phyloP scores from a whole-genome alignment of 495 filamentous ascomycete species.

The Xylaria scruposa region DNA sequence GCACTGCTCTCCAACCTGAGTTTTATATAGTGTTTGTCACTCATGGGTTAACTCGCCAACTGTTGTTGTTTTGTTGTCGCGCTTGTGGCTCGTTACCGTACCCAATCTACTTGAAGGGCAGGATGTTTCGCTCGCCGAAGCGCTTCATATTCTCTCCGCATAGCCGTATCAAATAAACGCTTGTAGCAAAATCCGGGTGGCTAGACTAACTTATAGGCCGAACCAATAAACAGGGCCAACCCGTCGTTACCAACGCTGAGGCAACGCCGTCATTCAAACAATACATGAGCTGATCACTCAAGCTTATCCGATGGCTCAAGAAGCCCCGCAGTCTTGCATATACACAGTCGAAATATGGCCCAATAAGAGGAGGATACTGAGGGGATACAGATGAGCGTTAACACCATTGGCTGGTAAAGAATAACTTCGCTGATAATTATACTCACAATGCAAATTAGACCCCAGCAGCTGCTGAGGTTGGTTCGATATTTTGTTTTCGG shows the following conservation, averaged over 20 bases:
- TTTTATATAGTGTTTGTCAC: background rate
- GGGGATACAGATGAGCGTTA: background rate
- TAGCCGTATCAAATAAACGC: background rate
- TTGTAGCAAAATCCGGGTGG: background rate
- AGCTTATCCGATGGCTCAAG: slow-evolving; percentile 13
- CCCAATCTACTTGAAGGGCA: background rate
- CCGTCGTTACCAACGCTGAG: background rate
- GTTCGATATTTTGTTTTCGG: background rate
- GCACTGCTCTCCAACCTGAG: background rate
- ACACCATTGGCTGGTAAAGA: background rate
- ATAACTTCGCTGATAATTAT: background rate
- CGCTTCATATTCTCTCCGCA: background rate
- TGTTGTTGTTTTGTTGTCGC: background rate
- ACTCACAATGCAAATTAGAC: background rate
- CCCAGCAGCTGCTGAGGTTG: background rate
- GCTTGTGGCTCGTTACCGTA: background rate
- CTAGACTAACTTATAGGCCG: background rate
- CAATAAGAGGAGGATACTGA: slow-evolving; percentile 1
- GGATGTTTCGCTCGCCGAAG: background rate
- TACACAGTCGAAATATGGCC: background rate
- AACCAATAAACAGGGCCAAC: background rate
- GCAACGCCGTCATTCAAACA: slow-evolving; percentile 8
- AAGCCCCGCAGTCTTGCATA: slow-evolving; percentile 18
- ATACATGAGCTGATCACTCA: background rate
- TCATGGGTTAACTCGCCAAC: background rate